These are phyloP conservation scores for Ogataea glucozyma DNA, from an alignment of 805 yeast genomes.

Conservation along the genomic window DNA sequence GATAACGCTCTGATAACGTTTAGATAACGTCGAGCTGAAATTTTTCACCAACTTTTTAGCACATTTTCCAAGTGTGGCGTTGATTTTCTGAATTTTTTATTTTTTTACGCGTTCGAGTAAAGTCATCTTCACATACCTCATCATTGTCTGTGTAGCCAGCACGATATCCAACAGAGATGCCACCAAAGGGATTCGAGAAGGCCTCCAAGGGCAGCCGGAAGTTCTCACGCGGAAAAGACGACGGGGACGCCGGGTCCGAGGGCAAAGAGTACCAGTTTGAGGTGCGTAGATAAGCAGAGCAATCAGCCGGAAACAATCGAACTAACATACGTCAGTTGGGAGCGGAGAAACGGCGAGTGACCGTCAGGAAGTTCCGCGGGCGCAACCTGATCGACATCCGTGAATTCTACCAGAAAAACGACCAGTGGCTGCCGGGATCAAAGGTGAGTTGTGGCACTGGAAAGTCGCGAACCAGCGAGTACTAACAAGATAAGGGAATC, in stretches of 20 bases:
- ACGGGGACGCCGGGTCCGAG: neutral
- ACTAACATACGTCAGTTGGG: conserved; percentile 25
- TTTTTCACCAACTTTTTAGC: neutral
- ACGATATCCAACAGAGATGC: neutral
- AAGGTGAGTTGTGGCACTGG: conserved; percentile 47
- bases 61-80: conserved; percentile 2
- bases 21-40: too few species aligned
- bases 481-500: conserved; percentile 43
- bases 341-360: conserved; percentile 61
- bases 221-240: conserved; percentile 5
- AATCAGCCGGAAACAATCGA: neutral
- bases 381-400: conserved; percentile 75
- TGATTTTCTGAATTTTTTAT: too few species aligned
- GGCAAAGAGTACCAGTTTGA: conserved; percentile 21
- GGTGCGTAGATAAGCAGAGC: conserved; percentile 16
- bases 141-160: neutral
- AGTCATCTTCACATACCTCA: too few species aligned
- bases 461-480: conserved; percentile 3
- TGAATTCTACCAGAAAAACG: conserved; percentile 68
- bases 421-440: conserved; percentile 73
- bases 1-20: too few species aligned
- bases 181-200: conserved; percentile 6
- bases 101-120: too few species aligned
- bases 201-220: conserved; percentile 9
- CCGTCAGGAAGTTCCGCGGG: conserved; percentile 72